Evolutionary conservation across 305 asterid species (phyloP).

Genomic region (Fraxinus greggii): DNA sequence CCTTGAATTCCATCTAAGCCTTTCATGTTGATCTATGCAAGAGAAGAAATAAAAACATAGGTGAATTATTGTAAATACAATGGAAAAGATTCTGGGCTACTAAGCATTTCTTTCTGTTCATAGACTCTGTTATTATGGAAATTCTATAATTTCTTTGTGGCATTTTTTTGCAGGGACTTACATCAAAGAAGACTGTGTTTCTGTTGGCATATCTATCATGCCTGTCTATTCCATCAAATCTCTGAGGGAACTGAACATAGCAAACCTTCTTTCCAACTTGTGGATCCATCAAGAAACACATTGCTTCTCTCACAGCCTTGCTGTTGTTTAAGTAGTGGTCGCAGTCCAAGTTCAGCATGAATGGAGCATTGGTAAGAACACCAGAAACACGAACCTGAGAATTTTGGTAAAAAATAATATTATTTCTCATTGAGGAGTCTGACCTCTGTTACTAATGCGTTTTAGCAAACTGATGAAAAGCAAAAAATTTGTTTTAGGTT

Average conservation of each 20-base stretch:
- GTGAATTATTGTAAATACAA: background rate
- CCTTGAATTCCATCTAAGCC: constrained; percentile 99
- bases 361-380: constrained; percentile 96
- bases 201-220: constrained; percentile 95
- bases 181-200: constrained; percentile 95
- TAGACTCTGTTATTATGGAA: background rate
- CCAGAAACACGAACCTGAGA: constrained; percentile 90
- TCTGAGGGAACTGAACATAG: constrained; percentile 95
- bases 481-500: background rate
- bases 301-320: constrained; percentile 89
- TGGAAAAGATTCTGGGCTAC: background rate
- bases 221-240: constrained; percentile 91
- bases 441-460: background rate
- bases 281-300: constrained; percentile 98
- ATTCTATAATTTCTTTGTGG: background rate
- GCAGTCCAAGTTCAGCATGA: constrained; percentile 99
- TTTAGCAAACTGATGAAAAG: background rate
- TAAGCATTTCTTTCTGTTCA: background rate
- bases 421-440: background rate
- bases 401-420: constrained; percentile 11
- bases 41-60: background rate
- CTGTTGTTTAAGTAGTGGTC: constrained; percentile 96
- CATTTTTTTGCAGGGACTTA: constrained; percentile 37
- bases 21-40: constrained; percentile 86
- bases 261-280: constrained; percentile 85